Percentiles rank a stretch among this genome's conserved stretches.
Conservation (phyloP, 805 yeast species). For the Zygoascus flipseniorum region DNA sequence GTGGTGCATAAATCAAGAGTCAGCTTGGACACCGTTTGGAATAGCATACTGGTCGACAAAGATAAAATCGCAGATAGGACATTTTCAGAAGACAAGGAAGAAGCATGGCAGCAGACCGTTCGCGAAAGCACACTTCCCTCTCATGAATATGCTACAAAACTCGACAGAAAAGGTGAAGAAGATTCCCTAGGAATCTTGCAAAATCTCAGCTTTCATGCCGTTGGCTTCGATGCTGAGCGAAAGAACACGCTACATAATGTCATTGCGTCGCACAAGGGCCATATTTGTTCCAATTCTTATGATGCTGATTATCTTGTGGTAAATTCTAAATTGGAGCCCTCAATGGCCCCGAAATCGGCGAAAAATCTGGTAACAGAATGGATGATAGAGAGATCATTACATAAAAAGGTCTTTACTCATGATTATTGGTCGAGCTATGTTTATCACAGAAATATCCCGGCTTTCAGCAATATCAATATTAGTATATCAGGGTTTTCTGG, state of each 20-base stretch:
- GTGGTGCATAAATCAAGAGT: background rate
- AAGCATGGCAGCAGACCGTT: constrained; percentile 3
- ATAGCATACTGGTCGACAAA: constrained; percentile 5
- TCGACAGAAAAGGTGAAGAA: background rate
- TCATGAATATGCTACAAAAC: background rate
- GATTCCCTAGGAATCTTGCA: constrained; percentile 29
- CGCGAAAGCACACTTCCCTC: background rate
- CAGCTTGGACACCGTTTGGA: constrained; percentile 6
- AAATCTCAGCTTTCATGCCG: constrained; percentile 35
- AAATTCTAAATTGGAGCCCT: constrained; percentile 18
- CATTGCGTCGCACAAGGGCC: constrained; percentile 41
- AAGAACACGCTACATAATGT: constrained; percentile 32
- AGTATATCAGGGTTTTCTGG: constrained; percentile 72
- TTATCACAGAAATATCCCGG: constrained; percentile 24
- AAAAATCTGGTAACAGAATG: constrained; percentile 58
- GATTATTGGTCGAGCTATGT: constrained; percentile 55
- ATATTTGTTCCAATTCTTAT: constrained; percentile 10
- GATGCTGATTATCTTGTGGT: constrained; percentile 16
- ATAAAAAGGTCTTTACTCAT: constrained; percentile 38
- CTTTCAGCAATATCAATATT: constrained; percentile 27
- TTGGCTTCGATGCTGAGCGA: constrained; percentile 36
- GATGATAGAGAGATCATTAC: constrained; percentile 68
- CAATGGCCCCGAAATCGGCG: background rate
- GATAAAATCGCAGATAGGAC: background rate
- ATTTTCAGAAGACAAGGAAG: background rate